phyloP scores from a whole-genome alignment of 2,329 filamentous ascomycete species.

The Apiospora koreana region DNA sequence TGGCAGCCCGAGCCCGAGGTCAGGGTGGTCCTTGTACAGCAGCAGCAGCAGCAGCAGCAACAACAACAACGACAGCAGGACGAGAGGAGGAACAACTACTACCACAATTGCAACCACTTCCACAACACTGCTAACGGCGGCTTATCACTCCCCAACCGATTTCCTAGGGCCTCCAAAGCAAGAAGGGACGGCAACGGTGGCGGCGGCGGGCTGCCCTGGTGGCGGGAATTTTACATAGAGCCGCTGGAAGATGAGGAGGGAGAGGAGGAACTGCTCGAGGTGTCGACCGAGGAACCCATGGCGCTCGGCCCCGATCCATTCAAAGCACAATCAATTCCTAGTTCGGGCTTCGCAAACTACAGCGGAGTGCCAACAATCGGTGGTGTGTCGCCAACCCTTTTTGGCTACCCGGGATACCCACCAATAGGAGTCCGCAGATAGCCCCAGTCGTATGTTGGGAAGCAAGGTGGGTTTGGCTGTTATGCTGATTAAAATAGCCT shows the following conservation, averaged over 20 bases:
- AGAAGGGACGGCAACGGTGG: no score
- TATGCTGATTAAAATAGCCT: neutral
- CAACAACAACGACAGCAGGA: neutral
- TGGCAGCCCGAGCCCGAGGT: conserved; percentile 34
- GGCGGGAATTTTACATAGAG: neutral
- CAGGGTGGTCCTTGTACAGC: conserved; percentile 24
- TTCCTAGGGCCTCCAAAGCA: neutral
- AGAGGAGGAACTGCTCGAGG: neutral
- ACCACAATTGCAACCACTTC: no score
- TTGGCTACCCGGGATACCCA: neutral
- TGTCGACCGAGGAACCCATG: neutral
- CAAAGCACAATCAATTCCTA: neutral
- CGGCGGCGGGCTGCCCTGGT: neutral
- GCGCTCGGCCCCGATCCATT: neutral
- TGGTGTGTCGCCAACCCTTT: neutral
- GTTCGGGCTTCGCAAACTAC: neutral
- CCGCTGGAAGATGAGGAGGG: neutral
- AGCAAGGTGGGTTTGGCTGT: neutral
- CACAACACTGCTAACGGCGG: neutral
- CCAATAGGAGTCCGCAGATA: neutral
- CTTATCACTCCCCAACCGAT: neutral
- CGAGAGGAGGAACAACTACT: neutral
- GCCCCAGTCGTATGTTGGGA: neutral
- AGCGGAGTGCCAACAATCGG: neutral
- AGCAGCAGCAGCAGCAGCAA: neutral